Percentiles rank a stretch among this genome's conserved stretches.
phyloP scores from a whole-genome alignment of 306 rosid species.

The Herpetospermum pedunculosum region DNA sequence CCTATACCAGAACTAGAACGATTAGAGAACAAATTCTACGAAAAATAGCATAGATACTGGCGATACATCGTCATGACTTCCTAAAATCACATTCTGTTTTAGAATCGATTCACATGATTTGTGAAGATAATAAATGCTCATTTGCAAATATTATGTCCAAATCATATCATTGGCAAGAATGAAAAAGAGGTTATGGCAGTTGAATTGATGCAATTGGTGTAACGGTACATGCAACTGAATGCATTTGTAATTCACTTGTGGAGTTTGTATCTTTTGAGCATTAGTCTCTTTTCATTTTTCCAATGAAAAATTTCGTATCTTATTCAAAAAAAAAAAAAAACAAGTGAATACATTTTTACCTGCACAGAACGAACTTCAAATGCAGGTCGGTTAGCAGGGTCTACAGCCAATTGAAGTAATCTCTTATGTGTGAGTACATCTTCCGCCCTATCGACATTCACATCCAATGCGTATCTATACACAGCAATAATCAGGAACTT shows the following conservation, averaged over 20 bases:
- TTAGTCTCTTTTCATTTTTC: too few species aligned
- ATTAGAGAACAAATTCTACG: background rate
- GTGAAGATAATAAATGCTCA: background rate
- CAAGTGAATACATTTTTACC: too few species aligned
- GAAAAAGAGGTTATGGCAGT: background rate
- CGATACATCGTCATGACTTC: background rate
- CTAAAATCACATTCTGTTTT: background rate
- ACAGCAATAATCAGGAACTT: constrained; percentile 27
- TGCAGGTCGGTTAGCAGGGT: constrained; percentile 58
- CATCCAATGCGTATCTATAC: constrained; percentile 88
- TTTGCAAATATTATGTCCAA: background rate
- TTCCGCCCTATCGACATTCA: constrained; percentile 96
- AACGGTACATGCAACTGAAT: background rate
- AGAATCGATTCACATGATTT: background rate
- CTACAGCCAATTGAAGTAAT: constrained; percentile 72
- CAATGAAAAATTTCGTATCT: too few species aligned
- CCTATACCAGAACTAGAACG: background rate
- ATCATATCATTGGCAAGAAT: background rate
- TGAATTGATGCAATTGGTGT: background rate
- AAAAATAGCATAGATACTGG: background rate
- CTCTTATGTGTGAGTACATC: constrained; percentile 85
- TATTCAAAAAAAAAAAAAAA: too few species aligned
- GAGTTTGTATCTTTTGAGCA: too few species aligned
- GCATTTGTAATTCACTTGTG: too few species aligned
- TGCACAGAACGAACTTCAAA: constrained; percentile 84